phyloP scores from a whole-genome alignment of 768 basidiomycete species.

The Boletus reticulatus region DNA sequence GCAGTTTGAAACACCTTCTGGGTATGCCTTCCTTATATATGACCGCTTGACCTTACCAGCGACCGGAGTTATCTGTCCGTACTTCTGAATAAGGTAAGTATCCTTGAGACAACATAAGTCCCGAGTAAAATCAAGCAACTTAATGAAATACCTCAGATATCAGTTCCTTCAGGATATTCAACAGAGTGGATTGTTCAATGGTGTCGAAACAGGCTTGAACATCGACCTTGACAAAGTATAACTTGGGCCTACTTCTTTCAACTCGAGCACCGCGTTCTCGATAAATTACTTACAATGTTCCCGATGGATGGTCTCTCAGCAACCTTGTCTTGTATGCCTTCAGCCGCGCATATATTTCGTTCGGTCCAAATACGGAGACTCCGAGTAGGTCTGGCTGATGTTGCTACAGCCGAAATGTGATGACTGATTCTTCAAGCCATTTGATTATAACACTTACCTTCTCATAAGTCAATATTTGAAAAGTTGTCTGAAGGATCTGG shows the following conservation, averaged over 20 bases:
- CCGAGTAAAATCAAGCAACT: background rate
- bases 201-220: constrained; percentile 97
- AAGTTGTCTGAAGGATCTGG: constrained; percentile 77
- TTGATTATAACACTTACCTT: constrained; percentile 47
- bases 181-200: constrained; percentile 83
- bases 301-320: constrained; percentile 34
- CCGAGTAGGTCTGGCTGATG: constrained; percentile 65
- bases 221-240: constrained; percentile 97
- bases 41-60: constrained; percentile 55
- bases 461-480: constrained; percentile 85
- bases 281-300: constrained; percentile 48
- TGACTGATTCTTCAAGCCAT: background rate
- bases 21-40: constrained; percentile 60
- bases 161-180: constrained; percentile 70
- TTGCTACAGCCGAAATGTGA: constrained; percentile 43
- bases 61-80: constrained; percentile 60
- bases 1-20: constrained; percentile 49
- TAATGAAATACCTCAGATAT: constrained; percentile 59
- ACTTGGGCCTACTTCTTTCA: constrained; percentile 57
- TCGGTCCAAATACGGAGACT: constrained; percentile 77
- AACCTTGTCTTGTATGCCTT: constrained; percentile 66
- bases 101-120: constrained; percentile 46
- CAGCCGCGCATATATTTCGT: constrained; percentile 76
- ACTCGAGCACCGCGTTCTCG: background rate
- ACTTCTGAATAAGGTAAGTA: constrained; percentile 65